phyloP scores from a whole-genome alignment of 768 basidiomycete species.

The Floccularia luteovirens region DNA sequence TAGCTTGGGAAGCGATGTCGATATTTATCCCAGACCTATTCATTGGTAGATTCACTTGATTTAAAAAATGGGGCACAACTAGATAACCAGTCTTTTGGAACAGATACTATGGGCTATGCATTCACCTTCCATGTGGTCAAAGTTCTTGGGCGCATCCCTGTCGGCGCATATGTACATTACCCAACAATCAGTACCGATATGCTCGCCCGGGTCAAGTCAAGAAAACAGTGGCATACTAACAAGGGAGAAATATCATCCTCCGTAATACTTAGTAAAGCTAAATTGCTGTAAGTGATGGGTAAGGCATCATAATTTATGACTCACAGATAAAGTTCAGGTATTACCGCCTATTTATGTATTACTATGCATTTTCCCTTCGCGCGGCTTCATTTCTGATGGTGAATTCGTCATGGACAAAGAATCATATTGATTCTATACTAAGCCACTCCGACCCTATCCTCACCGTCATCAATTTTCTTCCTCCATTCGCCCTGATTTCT shows the following conservation, averaged over 20 bases:
- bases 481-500: slow-evolving; percentile 29
- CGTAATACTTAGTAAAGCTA: slow-evolving; percentile 43
- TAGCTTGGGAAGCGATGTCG: slow-evolving; percentile 79
- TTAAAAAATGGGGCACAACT: neutral
- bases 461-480: slow-evolving; percentile 35
- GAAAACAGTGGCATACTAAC: slow-evolving; percentile 59
- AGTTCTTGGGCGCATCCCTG: slow-evolving; percentile 54
- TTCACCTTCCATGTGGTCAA: slow-evolving; percentile 83
- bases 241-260: slow-evolving; percentile 47
- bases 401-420: slow-evolving; percentile 93
- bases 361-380: slow-evolving; percentile 71
- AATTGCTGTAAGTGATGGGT: slow-evolving; percentile 47
- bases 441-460: slow-evolving; percentile 43
- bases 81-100: neutral
- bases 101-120: slow-evolving; percentile 98
- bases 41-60: slow-evolving; percentile 58
- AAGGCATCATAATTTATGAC: slow-evolving; percentile 1
- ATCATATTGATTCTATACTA: slow-evolving; percentile 74
- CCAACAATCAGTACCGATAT: slow-evolving; percentile 95
- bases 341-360: slow-evolving; percentile 81
- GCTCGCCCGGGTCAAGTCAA: slow-evolving; percentile 69
- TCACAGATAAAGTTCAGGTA: slow-evolving; percentile 47
- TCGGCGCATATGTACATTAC: slow-evolving; percentile 93
- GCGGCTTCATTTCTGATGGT: slow-evolving; percentile 79
- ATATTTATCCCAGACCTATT: slow-evolving; percentile 82